phyloP scores from a whole-genome alignment of 1,284 basidiomycete genomes.

The Cutaneotrichosporon sp. region DNA sequence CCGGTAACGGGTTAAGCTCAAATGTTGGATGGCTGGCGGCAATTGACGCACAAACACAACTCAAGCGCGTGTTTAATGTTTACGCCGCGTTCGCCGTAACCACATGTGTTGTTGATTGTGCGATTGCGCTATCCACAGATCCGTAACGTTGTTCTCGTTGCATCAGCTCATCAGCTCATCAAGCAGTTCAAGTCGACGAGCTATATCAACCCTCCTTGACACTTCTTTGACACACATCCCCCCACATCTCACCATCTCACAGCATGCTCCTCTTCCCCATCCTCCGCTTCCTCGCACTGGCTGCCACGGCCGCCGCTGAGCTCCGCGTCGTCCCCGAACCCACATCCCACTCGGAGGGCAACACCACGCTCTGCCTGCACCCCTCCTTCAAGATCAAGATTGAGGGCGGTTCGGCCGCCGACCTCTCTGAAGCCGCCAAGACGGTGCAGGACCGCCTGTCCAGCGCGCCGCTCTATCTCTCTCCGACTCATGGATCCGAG shows the following conservation, averaged over 20 bases:
- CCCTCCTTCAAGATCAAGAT: slow-evolving; percentile 2
- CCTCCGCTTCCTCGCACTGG: neutral
- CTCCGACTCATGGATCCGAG: slow-evolving; percentile 26
- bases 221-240: too few species aligned
- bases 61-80: too few species aligned
- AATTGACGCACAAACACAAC: too few species aligned
- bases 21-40: too few species aligned
- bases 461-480: slow-evolving; percentile 23
- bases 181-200: too few species aligned
- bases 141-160: too few species aligned
- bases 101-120: too few species aligned
- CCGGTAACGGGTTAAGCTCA: too few species aligned
- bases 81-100: too few species aligned
- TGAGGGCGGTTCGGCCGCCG: neutral
- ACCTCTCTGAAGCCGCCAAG: neutral
- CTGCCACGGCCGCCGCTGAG: neutral
- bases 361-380: slow-evolving; percentile 52
- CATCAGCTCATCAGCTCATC: too few species aligned
- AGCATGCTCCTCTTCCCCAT: neutral
- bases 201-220: too few species aligned
- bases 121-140: too few species aligned
- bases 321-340: slow-evolving; percentile 51
- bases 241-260: neutral
- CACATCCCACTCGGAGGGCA: slow-evolving; percentile 57
- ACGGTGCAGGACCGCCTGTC: neutral